Conservation (phyloP, 2,329 filamentous ascomycete genomes). For the Apiospora phragmitis region DNA sequence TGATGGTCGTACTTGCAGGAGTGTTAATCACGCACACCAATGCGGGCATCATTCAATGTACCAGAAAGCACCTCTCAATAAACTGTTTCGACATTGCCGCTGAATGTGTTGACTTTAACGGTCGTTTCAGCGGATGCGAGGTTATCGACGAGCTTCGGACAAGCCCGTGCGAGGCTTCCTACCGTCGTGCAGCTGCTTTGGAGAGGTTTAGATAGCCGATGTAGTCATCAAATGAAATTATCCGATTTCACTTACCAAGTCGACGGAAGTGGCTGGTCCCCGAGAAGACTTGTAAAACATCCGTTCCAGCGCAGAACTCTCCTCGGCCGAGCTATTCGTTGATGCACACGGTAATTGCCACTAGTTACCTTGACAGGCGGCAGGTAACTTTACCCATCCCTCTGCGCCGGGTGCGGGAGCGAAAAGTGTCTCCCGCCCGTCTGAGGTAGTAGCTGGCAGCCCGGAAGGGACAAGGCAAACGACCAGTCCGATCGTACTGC, state of each 20-base stretch:
- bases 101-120: neutral
- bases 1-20: neutral
- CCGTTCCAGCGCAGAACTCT: neutral
- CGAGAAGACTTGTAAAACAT: neutral
- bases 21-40: neutral
- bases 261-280: neutral
- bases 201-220: neutral
- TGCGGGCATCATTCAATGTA: neutral
- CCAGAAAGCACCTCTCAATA: neutral
- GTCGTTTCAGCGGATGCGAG: neutral
- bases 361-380: no score
- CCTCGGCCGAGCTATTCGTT: neutral
- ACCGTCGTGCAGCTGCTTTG: neutral
- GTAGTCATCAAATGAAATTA: neutral
- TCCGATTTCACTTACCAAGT: neutral
- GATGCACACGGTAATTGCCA: neutral
- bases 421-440: neutral
- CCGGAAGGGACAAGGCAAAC: neutral
- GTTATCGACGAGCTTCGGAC: neutral
- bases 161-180: neutral
- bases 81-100: neutral
- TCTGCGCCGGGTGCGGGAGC: neutral
- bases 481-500: neutral
- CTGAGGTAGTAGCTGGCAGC: neutral
- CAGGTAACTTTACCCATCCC: neutral